Conservation (phyloP, 148 eudicot species). For the Rhododendron ferrugineum region DNA sequence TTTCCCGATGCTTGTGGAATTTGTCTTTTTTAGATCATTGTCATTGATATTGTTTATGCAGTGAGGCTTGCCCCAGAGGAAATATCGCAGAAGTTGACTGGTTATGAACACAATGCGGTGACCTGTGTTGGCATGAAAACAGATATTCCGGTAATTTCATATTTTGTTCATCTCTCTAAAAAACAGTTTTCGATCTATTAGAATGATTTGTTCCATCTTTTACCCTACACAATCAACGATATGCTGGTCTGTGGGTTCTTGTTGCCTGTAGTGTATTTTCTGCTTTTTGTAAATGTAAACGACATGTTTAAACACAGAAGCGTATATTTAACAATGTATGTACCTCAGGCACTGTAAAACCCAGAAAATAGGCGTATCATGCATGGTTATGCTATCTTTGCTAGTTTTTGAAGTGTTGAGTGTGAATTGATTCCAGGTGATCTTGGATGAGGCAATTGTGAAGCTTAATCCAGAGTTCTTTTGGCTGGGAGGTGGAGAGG, state of each 20-base stretch:
- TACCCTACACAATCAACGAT: not conserved
- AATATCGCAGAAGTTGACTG: conserved; percentile 69
- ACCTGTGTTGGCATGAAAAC: conserved; percentile 99
- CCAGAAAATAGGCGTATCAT: not conserved
- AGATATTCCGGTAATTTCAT: conserved; percentile 71
- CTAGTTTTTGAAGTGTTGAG: not conserved
- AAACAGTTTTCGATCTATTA: not conserved
- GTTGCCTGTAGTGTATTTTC: not conserved
- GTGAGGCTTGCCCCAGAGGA: conserved; percentile 99
- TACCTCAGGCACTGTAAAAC: not conserved
- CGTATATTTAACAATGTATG: not conserved
- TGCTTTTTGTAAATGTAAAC: not conserved
- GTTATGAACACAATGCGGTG: conserved; percentile 85
- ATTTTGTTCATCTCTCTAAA: not conserved
- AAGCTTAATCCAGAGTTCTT: conserved; percentile 87
- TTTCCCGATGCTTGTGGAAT: not conserved
- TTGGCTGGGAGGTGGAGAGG: conserved; percentile 98
- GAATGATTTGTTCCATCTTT: conserved; percentile 16
- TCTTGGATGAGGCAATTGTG: conserved; percentile 87
- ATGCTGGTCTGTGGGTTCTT: conserved; percentile 1
- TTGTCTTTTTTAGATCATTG: not conserved
- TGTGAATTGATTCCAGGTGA: conserved; percentile 51
- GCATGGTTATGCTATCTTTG: not conserved
- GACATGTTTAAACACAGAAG: not conserved
- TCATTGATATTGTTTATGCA: conserved; percentile 28